These are phyloP conservation scores for Tetrahymena malaccensis DNA, from an alignment of 73 alveolate species.

Conservation along the genomic window DNA sequence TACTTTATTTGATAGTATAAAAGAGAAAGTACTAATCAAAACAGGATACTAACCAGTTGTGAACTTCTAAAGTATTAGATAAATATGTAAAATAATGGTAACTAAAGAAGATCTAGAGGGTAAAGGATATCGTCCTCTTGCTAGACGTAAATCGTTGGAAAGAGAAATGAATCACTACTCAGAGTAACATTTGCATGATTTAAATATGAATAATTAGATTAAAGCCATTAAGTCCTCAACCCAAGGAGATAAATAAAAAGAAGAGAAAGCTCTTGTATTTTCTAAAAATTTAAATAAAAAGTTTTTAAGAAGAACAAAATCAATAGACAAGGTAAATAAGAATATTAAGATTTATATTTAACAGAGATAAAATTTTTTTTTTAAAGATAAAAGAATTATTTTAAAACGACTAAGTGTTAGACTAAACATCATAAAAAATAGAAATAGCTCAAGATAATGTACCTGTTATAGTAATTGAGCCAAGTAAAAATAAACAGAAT, in stretches of 20 bases:
- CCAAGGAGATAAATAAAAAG: not conserved
- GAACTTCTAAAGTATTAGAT: not conserved
- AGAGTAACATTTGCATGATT: not conserved
- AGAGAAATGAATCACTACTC: not conserved
- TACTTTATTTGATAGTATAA: not conserved
- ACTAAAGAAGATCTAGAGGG: not conserved
- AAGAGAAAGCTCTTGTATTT: not conserved
- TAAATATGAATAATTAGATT: not conserved
- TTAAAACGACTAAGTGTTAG: not conserved
- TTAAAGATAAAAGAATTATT: not conserved
- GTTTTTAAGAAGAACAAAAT: not conserved
- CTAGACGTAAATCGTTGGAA: not conserved
- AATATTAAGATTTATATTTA: too few relatives aligned
- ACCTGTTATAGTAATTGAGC: not conserved
- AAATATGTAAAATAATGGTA: not conserved
- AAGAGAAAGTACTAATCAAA: not conserved
- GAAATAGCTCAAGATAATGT: not conserved
- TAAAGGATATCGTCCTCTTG: not conserved
- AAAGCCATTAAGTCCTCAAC: not conserved
- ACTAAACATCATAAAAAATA: not conserved
- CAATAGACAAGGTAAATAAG: not conserved
- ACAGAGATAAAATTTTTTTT: not conserved
- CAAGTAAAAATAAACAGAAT: not conserved
- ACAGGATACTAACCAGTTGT: not conserved
- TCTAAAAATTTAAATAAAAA: not conserved